A percentile compares a stretch with the other conserved stretches of the same genome.
phyloP scores from a whole-genome alignment of 352 stramenopile species.

The Globisporangium lucens region DNA sequence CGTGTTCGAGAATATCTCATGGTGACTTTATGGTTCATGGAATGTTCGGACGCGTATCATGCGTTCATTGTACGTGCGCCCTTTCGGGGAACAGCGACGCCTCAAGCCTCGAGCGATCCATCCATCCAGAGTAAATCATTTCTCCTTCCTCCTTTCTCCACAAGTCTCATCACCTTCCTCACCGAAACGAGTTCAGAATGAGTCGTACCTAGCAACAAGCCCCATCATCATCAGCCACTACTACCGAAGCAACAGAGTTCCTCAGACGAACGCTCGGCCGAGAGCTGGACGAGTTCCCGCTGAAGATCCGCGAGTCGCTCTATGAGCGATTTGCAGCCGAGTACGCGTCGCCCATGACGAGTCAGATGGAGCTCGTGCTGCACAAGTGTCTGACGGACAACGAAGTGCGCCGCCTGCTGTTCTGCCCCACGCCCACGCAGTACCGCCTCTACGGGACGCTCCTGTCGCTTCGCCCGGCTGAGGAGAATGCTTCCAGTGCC shows the following conservation, averaged over 20 bases:
- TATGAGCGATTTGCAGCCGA: slow-evolving; percentile 25
- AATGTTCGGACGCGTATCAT: not conserved
- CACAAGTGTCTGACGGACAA: slow-evolving; percentile 37
- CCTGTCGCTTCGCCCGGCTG: slow-evolving; percentile 14
- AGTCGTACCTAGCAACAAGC: not conserved
- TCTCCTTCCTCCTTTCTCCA: not conserved
- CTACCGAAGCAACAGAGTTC: not conserved
- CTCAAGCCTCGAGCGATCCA: not conserved
- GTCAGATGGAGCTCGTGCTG: slow-evolving; percentile 32
- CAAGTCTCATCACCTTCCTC: not conserved
- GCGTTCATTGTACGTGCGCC: not conserved
- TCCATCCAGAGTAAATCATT: not conserved
- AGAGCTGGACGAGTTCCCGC: slow-evolving; percentile 23
- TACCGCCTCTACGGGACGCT: slow-evolving; percentile 27
- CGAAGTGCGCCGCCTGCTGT: slow-evolving; percentile 35
- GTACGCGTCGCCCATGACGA: slow-evolving; percentile 23
- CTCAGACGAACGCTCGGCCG: slow-evolving; percentile 12
- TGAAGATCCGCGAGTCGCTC: slow-evolving; percentile 21
- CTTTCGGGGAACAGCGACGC: not conserved
- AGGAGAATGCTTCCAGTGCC: not conserved
- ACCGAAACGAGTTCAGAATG: not conserved
- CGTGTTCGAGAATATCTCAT: no score
- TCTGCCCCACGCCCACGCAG: slow-evolving; percentile 23
- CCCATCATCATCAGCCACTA: not conserved
- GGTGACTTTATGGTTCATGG: not conserved